phyloP scores from a whole-genome alignment of 352 stramenopile genomes.

The Globisporangium lucens region DNA sequence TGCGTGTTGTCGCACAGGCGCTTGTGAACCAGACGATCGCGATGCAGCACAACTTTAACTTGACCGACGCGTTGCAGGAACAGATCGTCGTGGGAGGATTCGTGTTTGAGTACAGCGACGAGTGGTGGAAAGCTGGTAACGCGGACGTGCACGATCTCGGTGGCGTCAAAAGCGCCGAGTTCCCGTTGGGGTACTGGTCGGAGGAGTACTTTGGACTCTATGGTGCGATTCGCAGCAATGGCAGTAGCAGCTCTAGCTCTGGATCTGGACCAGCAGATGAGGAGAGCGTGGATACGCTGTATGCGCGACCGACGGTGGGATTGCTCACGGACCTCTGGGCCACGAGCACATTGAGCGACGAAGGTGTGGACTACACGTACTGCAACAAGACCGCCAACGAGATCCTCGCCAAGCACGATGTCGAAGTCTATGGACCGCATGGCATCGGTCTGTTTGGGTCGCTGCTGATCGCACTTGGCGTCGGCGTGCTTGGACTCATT shows the following conservation, averaged over 20 bases:
- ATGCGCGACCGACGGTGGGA: conserved; percentile 47
- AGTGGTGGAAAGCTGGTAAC: conserved; percentile 70
- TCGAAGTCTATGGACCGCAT: conserved; percentile 19
- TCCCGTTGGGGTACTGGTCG: conserved; percentile 59
- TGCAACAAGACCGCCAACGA: conserved; percentile 19
- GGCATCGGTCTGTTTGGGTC: conserved; percentile 21
- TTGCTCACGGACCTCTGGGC: conserved; percentile 48
- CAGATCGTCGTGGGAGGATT: conserved; percentile 64
- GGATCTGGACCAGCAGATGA: conserved; percentile 6
- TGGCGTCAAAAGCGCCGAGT: conserved; percentile 37
- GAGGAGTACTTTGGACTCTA: conserved; percentile 69
- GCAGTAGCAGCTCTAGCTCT: background rate
- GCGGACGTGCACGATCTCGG: conserved; percentile 52
- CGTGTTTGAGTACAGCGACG: conserved; percentile 75
- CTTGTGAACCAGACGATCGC: conserved; percentile 43
- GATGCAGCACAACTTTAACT: conserved; percentile 58
- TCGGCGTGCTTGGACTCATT: conserved; percentile 15
- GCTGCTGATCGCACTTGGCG: conserved; percentile 7
- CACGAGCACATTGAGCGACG: conserved; percentile 28
- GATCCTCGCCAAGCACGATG: conserved; percentile 12
- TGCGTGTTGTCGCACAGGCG: conserved; percentile 40
- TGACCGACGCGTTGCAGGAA: conserved; percentile 38
- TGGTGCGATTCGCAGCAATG: conserved; percentile 14
- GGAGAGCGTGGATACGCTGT: conserved; percentile 28
- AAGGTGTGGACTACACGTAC: conserved; percentile 34